These are phyloP conservation scores for Xerocomus potaroensis DNA, from an alignment of 768 basidiomycete species.

Conservation along the genomic window DNA sequence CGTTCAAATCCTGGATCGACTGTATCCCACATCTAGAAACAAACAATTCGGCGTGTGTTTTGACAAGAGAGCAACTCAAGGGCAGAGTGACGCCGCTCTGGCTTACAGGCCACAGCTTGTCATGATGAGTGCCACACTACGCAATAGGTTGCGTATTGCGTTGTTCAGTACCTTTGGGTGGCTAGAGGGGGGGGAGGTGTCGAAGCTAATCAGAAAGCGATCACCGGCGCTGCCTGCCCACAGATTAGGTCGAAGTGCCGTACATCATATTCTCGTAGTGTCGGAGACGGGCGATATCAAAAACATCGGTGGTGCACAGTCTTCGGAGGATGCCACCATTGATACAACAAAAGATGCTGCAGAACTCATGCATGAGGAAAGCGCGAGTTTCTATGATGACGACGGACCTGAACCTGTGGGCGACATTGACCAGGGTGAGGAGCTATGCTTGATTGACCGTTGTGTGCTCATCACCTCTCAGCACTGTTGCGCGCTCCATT, in stretches of 20 bases:
- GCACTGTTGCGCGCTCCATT: constrained; percentile 45
- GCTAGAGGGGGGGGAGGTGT: constrained; percentile 43
- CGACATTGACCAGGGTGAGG: constrained; percentile 22
- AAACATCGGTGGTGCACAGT: constrained; percentile 50
- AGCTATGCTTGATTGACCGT: not conserved
- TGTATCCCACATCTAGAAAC: constrained; percentile 41
- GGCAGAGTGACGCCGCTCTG: constrained; percentile 5
- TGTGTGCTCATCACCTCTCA: constrained; percentile 23
- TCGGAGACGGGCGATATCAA: constrained; percentile 45
- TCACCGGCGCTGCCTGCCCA: constrained; percentile 27
- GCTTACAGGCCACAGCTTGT: constrained; percentile 52
- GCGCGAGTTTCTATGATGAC: constrained; percentile 23
- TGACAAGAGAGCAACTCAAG: constrained; percentile 6
- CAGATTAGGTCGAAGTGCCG: constrained; percentile 24
- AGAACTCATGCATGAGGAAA: constrained; percentile 5
- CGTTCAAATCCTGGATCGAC: constrained; percentile 52
- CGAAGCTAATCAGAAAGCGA: constrained; percentile 23
- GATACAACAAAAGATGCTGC: not conserved
- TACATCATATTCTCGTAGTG: constrained; percentile 61
- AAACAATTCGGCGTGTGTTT: not conserved
- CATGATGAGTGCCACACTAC: constrained; percentile 68
- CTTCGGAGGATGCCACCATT: constrained; percentile 1
- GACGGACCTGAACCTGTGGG: constrained; percentile 16
- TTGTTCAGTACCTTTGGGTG: constrained; percentile 56
- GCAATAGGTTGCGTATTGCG: constrained; percentile 36